Evolutionary conservation across 176 grass and related monocot species (phyloP), one percentile per base, ranked within the genome.

Genomic region (Carex parvula): DNA sequence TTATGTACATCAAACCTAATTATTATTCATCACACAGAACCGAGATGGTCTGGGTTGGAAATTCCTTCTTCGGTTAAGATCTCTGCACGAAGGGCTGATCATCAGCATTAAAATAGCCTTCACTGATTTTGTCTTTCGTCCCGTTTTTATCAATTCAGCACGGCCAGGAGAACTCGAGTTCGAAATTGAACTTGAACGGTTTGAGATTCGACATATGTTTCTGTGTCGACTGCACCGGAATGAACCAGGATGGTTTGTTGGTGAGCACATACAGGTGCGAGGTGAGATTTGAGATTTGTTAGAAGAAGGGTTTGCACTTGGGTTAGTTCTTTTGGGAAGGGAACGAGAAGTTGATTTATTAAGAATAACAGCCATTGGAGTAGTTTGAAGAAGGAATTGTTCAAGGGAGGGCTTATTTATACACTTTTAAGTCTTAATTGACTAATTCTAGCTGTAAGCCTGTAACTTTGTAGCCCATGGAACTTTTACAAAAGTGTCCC

Each of bases 161-260:
- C 0, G 60, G 64, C 60, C 55, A 39, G 21, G 32, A 26, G 15
- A 9, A n/a, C n/a, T 18, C 0, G 55, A 61, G 0, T 59, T 14
- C 0, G 42, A 24, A 85, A 0, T 30, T 7, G 46, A 58, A 20
- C n/a, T 30, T 3, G 84, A 79, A 17, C 59, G 46, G 71, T 37
- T 65, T 13, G 73, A 56, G 0, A 55, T 18, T n/a, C 35, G 78
- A 0, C 71, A 63, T 0, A 70, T 18, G 56, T 8, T 87, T 37
- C 86, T 76, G 84, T 95, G 93, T 24, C 88, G 87, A 73, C 75
- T 95, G 91, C 93, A 95, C 39, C 93, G 83, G 88, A 95, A 95
- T 2, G 93, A 95, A 58, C 91, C 93, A 7, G 93, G 91, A 72
- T 95, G 93, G 74, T 20, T 91, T 12, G 93, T 95, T 64, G 91